phyloP scores from a whole-genome alignment of 371 early-diverging fungal genomes.

The Neoconidiobolus thromboides region DNA sequence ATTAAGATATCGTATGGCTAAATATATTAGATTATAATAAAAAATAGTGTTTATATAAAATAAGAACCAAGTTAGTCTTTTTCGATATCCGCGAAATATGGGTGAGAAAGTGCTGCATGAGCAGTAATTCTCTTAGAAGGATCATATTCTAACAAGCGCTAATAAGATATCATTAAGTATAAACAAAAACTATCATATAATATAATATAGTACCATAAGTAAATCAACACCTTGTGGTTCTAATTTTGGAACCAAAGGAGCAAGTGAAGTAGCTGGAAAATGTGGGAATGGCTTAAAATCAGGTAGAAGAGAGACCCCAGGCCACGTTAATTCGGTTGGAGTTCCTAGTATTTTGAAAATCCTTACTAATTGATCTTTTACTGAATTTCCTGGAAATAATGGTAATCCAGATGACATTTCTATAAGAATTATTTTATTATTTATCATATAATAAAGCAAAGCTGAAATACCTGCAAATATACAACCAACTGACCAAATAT shows the following conservation, averaged over 20 bases:
- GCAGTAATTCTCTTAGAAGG: conserved; percentile 81
- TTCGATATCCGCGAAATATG: conserved; percentile 14
- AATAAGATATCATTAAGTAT: background rate
- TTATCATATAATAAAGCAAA: background rate
- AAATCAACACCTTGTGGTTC: conserved; percentile 65
- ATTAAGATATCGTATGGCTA: too few relatives aligned
- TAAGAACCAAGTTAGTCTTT: too few relatives aligned
- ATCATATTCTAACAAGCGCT: conserved; percentile 63
- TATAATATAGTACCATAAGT: conserved; percentile 21
- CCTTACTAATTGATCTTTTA: conserved; percentile 65
- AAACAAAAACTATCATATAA: background rate
- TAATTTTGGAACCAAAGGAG: conserved; percentile 56
- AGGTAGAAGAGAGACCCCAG: conserved; percentile 73
- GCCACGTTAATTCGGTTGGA: conserved; percentile 81
- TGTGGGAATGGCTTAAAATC: conserved; percentile 69
- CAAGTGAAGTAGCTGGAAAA: conserved; percentile 42
- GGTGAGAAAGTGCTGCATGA: conserved; percentile 66
- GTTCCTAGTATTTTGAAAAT: conserved; percentile 88
- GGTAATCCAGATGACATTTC: conserved; percentile 85
- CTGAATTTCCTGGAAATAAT: conserved; percentile 86
- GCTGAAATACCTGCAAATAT: conserved; percentile 63
- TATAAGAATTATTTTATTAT: conserved; percentile 8
- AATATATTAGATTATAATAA: too few relatives aligned
- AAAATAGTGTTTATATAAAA: too few relatives aligned
- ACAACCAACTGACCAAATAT: conserved; percentile 99